Base-by-base conservation (phyloP, 805 yeast genomes). In the Saturnispora serradocipensis region DNA sequence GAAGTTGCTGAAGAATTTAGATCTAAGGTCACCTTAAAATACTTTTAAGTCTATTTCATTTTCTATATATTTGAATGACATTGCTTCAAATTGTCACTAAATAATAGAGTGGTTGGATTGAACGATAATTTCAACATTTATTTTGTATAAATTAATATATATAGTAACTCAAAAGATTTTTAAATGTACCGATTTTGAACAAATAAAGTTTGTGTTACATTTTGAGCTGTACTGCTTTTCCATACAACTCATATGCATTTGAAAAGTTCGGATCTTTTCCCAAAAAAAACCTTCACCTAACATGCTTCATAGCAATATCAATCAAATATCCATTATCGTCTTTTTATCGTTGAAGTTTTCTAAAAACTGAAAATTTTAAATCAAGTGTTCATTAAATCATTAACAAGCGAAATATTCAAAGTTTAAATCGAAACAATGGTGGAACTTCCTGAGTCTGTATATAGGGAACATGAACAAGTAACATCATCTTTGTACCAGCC, bases 1-100 rank as follows among this genome's bases (percentile, higher is more conserved):
- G 87, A 73, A 24, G 72, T 70, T 59, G 84, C 84, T 52, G 70
- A 72, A 60, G 77, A 76, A 60, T 53, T 53, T 20, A 51, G 46
- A 46, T 51, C 40, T 28, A 30, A 42, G 42, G 25, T 39, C 18
- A 25, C 18, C n/a, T 50, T 35, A 53, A 28, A 53, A 56, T 45
- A 56, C 54, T 40, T 60, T 50, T 53, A 57, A 60, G 16, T 13
- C 49, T 68, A 25, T 25, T 25, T 35, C 18, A 16, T 10, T 13
- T 13, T 27, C 72, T 4, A 10, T 13, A 13, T 10, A 30, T 30
- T 13, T 30, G 5, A 11, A 2, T 30, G 34, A 13, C 15, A 11
- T 13, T 4, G 11, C 15, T 30, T 30, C 11, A 7, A 25, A 2
- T 25, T 25, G 28, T 8, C 28, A 25, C 28, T 25, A 25, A 25